Conservation (phyloP, 371 early-diverging fungal species). For the Fennellomyces sp. region DNA sequence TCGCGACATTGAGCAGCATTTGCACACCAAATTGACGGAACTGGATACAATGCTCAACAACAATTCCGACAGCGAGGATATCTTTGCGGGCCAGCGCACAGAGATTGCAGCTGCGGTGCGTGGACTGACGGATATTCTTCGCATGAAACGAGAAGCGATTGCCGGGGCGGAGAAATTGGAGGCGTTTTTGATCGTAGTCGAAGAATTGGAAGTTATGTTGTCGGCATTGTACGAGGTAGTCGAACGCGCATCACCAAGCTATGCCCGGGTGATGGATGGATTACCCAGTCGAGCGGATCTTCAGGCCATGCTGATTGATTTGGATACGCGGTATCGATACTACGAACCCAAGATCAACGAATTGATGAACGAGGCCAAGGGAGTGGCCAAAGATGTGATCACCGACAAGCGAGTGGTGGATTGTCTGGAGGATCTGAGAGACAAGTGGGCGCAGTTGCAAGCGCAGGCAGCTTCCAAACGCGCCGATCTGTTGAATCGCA, state of each 20-base stretch:
- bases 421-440: constrained; percentile 39
- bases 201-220: constrained; percentile 52
- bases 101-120: constrained; percentile 45
- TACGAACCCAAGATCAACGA: constrained; percentile 57
- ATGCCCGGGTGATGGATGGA: constrained; percentile 35
- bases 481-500: constrained; percentile 38
- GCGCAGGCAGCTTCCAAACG: constrained; percentile 48
- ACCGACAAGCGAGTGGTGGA: constrained; percentile 53
- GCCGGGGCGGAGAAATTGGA: constrained; percentile 45
- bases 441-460: constrained; percentile 56
- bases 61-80: constrained; percentile 21
- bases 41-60: constrained; percentile 40
- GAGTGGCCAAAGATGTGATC: constrained; percentile 44
- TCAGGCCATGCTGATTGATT: constrained; percentile 56
- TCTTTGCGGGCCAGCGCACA: constrained; percentile 42
- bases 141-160: constrained; percentile 43
- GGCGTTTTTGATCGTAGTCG: constrained; percentile 45
- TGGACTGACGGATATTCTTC: constrained; percentile 35
- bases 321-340: constrained; percentile 58
- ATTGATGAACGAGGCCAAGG: constrained; percentile 46
- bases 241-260: constrained; percentile 37
- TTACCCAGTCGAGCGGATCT: constrained; percentile 49
- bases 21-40: constrained; percentile 37
- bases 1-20: constrained; percentile 42
- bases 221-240: constrained; percentile 49